Percentiles rank a stretch among this genome's conserved stretches.
Evolutionary conservation across 2,329 filamentous ascomycete genomes (phyloP).

Genomic region (Sporothrix pseudoabietina): DNA sequence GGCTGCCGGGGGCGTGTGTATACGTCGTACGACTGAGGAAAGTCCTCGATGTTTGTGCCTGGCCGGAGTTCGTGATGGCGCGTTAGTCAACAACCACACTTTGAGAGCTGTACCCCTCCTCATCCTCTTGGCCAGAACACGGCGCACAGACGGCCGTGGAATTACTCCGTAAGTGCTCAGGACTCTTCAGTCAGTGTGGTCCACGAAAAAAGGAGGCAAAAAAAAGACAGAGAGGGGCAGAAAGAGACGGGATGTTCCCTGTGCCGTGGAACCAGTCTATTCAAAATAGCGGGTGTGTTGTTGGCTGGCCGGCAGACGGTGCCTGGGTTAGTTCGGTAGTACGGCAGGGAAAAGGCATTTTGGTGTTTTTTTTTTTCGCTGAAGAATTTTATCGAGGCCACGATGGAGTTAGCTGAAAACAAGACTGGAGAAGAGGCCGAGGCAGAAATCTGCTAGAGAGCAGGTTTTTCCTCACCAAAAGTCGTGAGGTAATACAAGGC

Average conservation of each 20-base stretch:
- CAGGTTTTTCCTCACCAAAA: not conserved
- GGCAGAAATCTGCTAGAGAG: not conserved
- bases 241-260: slow-evolving; percentile 9
- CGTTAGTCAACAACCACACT: not conserved
- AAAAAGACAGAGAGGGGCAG: no score
- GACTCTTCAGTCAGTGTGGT: not conserved
- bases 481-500: not conserved
- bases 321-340: not conserved
- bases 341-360: not conserved
- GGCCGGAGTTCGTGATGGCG: slow-evolving; percentile 1
- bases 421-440: slow-evolving; percentile 8
- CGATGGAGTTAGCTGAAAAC: slow-evolving; percentile 3
- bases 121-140: not conserved
- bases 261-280: not conserved
- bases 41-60: not conserved
- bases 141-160: slow-evolving; percentile 7
- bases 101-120: not conserved
- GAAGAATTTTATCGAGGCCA: not conserved
- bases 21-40: not conserved
- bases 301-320: not conserved
- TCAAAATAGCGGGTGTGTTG: slow-evolving; percentile 16
- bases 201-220: not conserved
- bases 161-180: slow-evolving; percentile 6
- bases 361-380: not conserved
- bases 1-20: not conserved